A percentile compares a stretch with the other conserved stretches of the same genome.
phyloP scores from a whole-genome alignment of 345 rosid species.

The Brassica napus region Da-Ae NC_063436.1:2741001-2741500 shows the following conservation, averaged over 20 bases:
- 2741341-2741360: neutral
- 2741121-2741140: slow-evolving; percentile 53
- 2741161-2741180: slow-evolving; percentile 99
- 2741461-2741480: neutral
- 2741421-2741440: neutral
- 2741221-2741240: neutral
- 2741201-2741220: slow-evolving; percentile 88
- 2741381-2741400: neutral
- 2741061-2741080: slow-evolving; percentile 14
- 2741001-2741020: slow-evolving; percentile 8
- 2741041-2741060: slow-evolving; percentile 1
- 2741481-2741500: neutral
- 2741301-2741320: neutral
- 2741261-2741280: slow-evolving; percentile 3
- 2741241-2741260: neutral
- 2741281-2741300: neutral
- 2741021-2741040: slow-evolving; percentile 15
- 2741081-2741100: slow-evolving; percentile 8
- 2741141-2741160: slow-evolving; percentile 87
- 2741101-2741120: slow-evolving; percentile 12
- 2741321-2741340: neutral
- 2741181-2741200: slow-evolving; percentile 92
- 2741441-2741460: neutral
- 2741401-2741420: neutral
- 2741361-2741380: neutral